phyloP scores from a whole-genome alignment of 805 yeast genomes.

The Schwanniomyces polymorphus region DNA sequence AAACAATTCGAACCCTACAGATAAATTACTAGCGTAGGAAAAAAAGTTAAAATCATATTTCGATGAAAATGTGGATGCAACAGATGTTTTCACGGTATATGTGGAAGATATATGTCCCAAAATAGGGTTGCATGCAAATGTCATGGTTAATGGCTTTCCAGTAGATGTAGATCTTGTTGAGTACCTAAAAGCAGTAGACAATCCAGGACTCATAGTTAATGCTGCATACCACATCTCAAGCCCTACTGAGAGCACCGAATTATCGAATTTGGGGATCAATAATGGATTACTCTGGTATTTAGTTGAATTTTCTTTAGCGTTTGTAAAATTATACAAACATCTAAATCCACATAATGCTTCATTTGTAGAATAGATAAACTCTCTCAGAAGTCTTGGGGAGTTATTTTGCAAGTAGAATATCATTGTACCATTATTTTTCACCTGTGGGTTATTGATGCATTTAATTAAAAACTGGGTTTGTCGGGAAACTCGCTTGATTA shows the following conservation, averaged over 20 bases:
- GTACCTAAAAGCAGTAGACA: constrained; percentile 82
- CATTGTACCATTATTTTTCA: constrained; percentile 55
- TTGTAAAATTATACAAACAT: constrained; percentile 66
- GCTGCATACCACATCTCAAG: constrained; percentile 90
- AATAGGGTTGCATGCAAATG: constrained; percentile 83
- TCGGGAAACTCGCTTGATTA: constrained; percentile 60
- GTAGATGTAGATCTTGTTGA: constrained; percentile 83
- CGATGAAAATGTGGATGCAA: constrained; percentile 74
- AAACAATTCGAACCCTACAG: constrained; percentile 86
- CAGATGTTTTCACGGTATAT: constrained; percentile 79
- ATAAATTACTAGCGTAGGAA: constrained; percentile 84
- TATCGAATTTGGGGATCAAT: constrained; percentile 47
- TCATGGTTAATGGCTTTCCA: constrained; percentile 86
- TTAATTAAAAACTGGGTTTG: constrained; percentile 67
- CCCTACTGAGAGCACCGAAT: constrained; percentile 72
- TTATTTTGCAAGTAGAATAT: constrained; percentile 73
- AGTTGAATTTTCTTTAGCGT: constrained; percentile 14
- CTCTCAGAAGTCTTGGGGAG: constrained; percentile 62
- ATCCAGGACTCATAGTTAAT: constrained; percentile 80
- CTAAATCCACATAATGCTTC: constrained; percentile 84
- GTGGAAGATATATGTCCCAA: constrained; percentile 88
- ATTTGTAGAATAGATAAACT: constrained; percentile 76
- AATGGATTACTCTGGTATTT: constrained; percentile 39
- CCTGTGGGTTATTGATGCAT: constrained; percentile 67
- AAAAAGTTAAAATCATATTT: constrained; percentile 87